Percentiles rank a stretch among this genome's conserved stretches.
Conservation (phyloP, 1,284 basidiomycete species). For the Leccinum ponderosum region DNA sequence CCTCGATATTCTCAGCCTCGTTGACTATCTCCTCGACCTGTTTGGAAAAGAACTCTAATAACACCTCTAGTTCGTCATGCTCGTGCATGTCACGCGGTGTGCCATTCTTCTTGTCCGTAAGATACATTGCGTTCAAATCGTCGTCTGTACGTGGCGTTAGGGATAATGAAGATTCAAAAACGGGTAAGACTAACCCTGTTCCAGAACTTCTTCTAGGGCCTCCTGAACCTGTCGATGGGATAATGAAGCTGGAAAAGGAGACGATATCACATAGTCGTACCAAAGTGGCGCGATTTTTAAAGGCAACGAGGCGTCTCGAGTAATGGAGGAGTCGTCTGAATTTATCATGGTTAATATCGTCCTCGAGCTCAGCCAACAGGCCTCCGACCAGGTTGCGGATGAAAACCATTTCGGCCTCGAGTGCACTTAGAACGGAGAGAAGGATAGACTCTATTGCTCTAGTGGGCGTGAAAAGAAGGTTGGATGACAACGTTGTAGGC, state of each 20-base stretch:
- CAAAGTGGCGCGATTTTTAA: constrained; percentile 86
- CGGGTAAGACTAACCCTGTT: constrained; percentile 62
- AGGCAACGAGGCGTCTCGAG: constrained; percentile 80
- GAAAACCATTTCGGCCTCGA: constrained; percentile 93
- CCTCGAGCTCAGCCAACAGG: constrained; percentile 87
- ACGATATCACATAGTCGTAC: constrained; percentile 38
- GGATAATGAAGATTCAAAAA: not conserved
- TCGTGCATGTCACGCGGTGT: constrained; percentile 63
- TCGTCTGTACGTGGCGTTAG: constrained; percentile 61
- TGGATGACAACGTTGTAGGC: constrained; percentile 10
- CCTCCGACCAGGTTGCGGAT: constrained; percentile 86
- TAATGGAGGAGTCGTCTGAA: constrained; percentile 90
- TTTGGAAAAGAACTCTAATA: constrained; percentile 93
- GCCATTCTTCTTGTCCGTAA: constrained; percentile 75
- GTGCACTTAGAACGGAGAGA: constrained; percentile 83
- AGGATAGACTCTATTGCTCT: constrained; percentile 91
- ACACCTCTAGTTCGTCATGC: constrained; percentile 91
- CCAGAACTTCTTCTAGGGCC: constrained; percentile 86
- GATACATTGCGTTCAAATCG: constrained; percentile 91
- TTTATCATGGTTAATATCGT: constrained; percentile 91
- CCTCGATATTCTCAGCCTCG: constrained; percentile 87
- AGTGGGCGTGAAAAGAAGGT: constrained; percentile 17
- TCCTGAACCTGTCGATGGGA: constrained; percentile 68
- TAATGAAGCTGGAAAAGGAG: constrained; percentile 6
- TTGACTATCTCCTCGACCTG: constrained; percentile 96